These are phyloP conservation scores for Microsporum canis DNA, from an alignment of 2,329 filamentous ascomycete genomes.

Conservation along the genomic window DNA sequence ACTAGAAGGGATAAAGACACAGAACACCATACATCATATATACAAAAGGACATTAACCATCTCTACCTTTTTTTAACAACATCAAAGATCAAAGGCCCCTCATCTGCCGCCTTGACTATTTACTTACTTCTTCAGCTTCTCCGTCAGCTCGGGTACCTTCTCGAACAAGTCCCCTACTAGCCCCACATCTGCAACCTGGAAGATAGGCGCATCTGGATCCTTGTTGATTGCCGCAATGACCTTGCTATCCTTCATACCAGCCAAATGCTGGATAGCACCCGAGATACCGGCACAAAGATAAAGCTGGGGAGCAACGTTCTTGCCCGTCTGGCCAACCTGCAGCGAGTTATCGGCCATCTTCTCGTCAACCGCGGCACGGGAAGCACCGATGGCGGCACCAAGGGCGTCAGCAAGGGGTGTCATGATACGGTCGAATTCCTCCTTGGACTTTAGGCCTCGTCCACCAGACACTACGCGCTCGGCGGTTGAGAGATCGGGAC, in stretches of 20 bases:
- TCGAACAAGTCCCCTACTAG: slow-evolving; percentile 93
- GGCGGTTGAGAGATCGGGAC: slow-evolving; percentile 86
- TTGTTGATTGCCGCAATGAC: slow-evolving; percentile 99
- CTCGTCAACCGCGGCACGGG: slow-evolving; percentile 87
- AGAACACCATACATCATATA: background rate
- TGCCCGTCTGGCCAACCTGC: slow-evolving; percentile 96
- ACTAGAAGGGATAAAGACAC: background rate
- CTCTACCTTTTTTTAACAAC: background rate
- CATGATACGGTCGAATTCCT: slow-evolving; percentile 91
- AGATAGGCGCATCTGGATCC: slow-evolving; percentile 91
- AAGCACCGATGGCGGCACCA: slow-evolving; percentile 91
- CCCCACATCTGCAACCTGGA: slow-evolving; percentile 94
- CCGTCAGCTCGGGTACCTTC: slow-evolving; percentile 86
- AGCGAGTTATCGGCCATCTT: slow-evolving; percentile 97
- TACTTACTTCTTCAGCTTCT: slow-evolving; percentile 63
- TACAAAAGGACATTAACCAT: background rate
- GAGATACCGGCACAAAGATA: slow-evolving; percentile 95
- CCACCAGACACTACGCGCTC: slow-evolving; percentile 84
- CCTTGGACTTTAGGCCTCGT: slow-evolving; percentile 91
- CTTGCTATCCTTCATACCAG: slow-evolving; percentile 99
- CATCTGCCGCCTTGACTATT: background rate
- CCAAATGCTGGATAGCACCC: slow-evolving; percentile 93
- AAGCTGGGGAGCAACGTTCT: slow-evolving; percentile 92
- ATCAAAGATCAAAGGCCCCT: background rate
- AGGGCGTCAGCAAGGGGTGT: slow-evolving; percentile 82